Conservation (phyloP, 164 flowering plant species). For the Kingdonia uniflora region DNA sequence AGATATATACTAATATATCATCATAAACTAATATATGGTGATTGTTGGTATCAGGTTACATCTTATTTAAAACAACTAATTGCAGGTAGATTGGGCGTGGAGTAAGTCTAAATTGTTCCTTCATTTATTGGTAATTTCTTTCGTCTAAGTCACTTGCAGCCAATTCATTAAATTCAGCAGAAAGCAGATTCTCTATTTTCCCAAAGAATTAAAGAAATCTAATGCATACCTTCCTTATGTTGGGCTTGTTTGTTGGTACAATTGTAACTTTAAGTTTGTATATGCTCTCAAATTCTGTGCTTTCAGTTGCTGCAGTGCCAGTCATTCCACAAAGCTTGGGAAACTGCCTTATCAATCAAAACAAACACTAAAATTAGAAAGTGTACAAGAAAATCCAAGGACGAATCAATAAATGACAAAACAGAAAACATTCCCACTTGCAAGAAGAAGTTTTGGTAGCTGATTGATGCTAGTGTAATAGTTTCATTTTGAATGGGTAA, state of each 20-base stretch:
- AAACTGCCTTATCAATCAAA: slow-evolving; percentile 40
- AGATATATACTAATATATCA: too few relatives aligned
- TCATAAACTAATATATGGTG: too few relatives aligned
- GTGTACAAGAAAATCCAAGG: not conserved
- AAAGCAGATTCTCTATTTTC: too few relatives aligned
- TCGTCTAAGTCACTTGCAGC: too few relatives aligned
- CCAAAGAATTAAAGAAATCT: not conserved
- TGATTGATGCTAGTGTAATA: slow-evolving; percentile 90
- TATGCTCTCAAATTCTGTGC: slow-evolving; percentile 93
- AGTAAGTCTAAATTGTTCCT: too few relatives aligned
- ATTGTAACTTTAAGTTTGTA: slow-evolving; percentile 96
- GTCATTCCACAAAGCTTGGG: slow-evolving; percentile 99
- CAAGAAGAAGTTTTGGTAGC: slow-evolving; percentile 97
- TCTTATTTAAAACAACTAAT: too few relatives aligned
- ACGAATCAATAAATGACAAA: not conserved
- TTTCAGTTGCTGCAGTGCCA: slow-evolving; percentile 98
- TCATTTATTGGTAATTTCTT: too few relatives aligned
- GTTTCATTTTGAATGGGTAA: slow-evolving; percentile 96
- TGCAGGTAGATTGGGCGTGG: too few relatives aligned
- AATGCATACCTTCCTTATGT: slow-evolving; percentile 79
- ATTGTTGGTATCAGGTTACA: too few relatives aligned
- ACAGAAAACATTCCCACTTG: slow-evolving; percentile 43
- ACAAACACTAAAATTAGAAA: slow-evolving; percentile 10
- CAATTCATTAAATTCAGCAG: too few relatives aligned
- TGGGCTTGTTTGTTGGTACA: slow-evolving; percentile 97